Percentiles rank a stretch among this genome's conserved stretches.
Evolutionary conservation across 192 early-diverging fungal species (phyloP).

Genomic region (Coemansia sp.): DNA sequence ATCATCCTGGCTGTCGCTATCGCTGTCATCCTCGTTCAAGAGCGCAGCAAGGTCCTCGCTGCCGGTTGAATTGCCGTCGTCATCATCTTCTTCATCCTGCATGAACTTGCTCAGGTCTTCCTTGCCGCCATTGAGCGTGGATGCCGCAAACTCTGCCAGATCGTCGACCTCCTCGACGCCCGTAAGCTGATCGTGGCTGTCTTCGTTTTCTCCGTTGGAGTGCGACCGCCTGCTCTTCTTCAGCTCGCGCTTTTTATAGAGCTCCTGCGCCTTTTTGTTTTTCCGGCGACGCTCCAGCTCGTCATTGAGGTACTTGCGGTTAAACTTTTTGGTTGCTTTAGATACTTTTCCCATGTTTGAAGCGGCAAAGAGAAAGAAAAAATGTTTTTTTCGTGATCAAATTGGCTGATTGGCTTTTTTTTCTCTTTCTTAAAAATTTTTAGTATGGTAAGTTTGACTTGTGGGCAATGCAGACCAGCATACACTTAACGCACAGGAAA

Average conservation of each 20-base stretch:
- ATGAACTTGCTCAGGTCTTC: conserved; percentile 42
- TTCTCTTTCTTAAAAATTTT: background rate
- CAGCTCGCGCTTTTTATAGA: conserved; percentile 58
- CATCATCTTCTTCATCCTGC: conserved; percentile 19
- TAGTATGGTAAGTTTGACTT: conserved; percentile 4
- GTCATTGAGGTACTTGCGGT: conserved; percentile 72
- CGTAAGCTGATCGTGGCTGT: conserved; percentile 19
- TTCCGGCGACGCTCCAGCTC: conserved; percentile 60
- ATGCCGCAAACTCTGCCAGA: conserved; percentile 44
- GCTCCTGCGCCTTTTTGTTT: conserved; percentile 59
- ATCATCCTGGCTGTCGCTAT: conserved; percentile 17
- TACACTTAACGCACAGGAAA: background rate
- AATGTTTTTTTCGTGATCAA: background rate
- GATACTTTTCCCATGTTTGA: conserved; percentile 42
- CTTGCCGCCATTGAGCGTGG: conserved; percentile 27
- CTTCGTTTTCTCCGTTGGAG: conserved; percentile 10
- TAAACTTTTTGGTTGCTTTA: conserved; percentile 77
- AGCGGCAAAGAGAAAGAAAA: background rate
- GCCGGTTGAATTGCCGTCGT: conserved; percentile 3
- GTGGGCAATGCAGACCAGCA: background rate
- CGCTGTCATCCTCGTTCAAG: conserved; percentile 16
- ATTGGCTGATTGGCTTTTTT: conserved; percentile 7
- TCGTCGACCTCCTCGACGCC: conserved; percentile 53
- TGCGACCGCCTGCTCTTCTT: conserved; percentile 50
- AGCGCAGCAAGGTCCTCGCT: conserved; percentile 13